Conservation (phyloP, 768 basidiomycete species). For the Pleurotus eryngii region DNA sequence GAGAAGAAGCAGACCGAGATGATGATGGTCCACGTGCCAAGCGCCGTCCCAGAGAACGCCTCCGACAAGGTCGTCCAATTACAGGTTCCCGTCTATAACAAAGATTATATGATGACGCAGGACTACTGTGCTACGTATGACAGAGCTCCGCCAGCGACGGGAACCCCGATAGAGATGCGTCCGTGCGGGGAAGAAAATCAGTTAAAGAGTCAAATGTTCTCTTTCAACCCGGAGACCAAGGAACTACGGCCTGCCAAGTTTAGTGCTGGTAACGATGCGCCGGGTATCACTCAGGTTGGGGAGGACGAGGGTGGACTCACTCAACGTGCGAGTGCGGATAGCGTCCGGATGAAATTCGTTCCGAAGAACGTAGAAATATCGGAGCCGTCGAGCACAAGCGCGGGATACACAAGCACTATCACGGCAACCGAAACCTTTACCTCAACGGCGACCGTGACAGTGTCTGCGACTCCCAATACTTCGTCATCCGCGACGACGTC, state of each 20-base stretch:
- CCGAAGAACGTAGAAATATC: neutral
- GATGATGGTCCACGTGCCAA: conserved; percentile 27
- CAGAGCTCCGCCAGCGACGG: conserved; percentile 40
- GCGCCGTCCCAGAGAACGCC: neutral
- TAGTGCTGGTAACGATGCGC: conserved; percentile 22
- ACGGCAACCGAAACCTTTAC: neutral
- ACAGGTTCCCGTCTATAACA: conserved; percentile 40
- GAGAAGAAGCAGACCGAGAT: conserved; percentile 43
- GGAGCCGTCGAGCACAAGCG: neutral
- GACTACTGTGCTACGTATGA: conserved; percentile 63
- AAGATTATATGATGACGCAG: conserved; percentile 28
- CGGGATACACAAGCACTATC: neutral
- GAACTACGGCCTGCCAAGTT: conserved; percentile 53
- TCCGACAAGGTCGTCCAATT: conserved; percentile 17
- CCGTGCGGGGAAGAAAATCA: conserved; percentile 30
- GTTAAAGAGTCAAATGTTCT: conserved; percentile 56
- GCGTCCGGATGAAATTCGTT: conserved; percentile 10
- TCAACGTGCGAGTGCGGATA: neutral
- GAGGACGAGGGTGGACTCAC: conserved; percentile 21
- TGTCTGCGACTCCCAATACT: conserved; percentile 11
- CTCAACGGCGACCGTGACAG: conserved; percentile 17
- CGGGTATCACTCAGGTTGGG: conserved; percentile 34
- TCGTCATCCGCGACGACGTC: conserved; percentile 25
- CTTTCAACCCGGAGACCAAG: conserved; percentile 46
- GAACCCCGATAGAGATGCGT: conserved; percentile 48